Evolutionary conservation across 345 rosid species (phyloP), one percentile per base, ranked within the genome.

Genomic region (Corchorus olitorius): DNA sequence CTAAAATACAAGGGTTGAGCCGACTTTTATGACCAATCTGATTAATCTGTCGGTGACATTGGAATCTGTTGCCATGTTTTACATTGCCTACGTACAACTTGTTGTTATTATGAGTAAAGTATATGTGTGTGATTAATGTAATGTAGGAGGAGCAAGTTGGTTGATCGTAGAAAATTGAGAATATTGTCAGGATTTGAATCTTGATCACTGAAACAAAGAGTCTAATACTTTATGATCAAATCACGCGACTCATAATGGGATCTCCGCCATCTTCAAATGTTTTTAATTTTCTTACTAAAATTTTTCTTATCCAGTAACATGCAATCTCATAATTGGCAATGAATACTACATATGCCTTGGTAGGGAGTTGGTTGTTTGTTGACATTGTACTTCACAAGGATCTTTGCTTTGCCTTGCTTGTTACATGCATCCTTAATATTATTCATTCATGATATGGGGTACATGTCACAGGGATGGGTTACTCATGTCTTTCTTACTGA

Each of bases 1-100:
- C 43, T 27, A 1, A 27, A 27, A 27, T 27, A 73, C 3, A n/a
- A 3, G 39, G 45, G 4, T 45, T 59, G 17, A 46, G 76, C 76
- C 22, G 76, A 60, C 68, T 61, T 61, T 61, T 33, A 15, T 61
- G 76, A 74, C 76, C 76, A 16, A 7, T 15, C 9, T 34, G 46
- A 12, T 33, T 43, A 9, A 7, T 2, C 20, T 46, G 76, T 60
- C 68, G 58, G 76, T 74, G 48, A 27, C 69, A 11, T 5, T 45
- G 69, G 69, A 10, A 59, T 71, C 48, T 54, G 41, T 41, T 60
- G 65, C 49, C 56, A 43, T 27, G 19, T 27, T 10, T 39, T 71
- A 34, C 27, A 53, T 50, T 16, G 10, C 74, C 55, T 53, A 19
- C 75, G 48, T 54, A 2, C 22, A 9, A 2, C n/a, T 58, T 58